Percentiles rank a stretch among this genome's conserved stretches.
Conservation (phyloP, 1,284 basidiomycete species). For the Coriolopsis trogii region DNA sequence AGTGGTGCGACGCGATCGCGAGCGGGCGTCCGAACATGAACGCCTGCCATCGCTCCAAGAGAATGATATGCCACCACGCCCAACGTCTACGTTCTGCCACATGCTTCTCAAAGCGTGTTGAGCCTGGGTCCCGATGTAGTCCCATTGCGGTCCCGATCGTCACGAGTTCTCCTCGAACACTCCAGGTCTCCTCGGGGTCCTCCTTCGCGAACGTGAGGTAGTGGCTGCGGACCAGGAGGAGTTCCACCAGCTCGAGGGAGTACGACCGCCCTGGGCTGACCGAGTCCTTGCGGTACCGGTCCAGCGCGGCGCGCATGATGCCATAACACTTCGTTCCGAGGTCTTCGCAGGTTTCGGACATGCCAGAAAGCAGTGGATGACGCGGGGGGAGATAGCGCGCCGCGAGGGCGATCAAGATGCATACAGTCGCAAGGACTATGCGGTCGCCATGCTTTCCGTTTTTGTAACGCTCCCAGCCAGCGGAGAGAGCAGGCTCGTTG, state of each 20-base stretch:
- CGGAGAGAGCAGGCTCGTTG: constrained; percentile 59
- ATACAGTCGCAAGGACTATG: constrained; percentile 67
- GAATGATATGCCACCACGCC: constrained; percentile 86
- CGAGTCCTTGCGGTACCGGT: constrained; percentile 58
- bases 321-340: constrained; percentile 66
- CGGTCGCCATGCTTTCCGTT: constrained; percentile 64
- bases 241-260: constrained; percentile 74
- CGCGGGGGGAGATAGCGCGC: constrained; percentile 68
- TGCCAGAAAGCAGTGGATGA: constrained; percentile 56
- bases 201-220: constrained; percentile 73
- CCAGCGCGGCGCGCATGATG: constrained; percentile 66
- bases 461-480: constrained; percentile 75
- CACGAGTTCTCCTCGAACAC: constrained; percentile 68
- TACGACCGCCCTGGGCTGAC: constrained; percentile 46
- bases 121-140: constrained; percentile 77
- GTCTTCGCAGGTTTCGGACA: constrained; percentile 54
- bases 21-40: constrained; percentile 83
- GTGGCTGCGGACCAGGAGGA: constrained; percentile 67
- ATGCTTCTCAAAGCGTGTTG: constrained; percentile 67
- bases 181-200: constrained; percentile 80
- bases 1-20: constrained; percentile 74
- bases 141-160: constrained; percentile 79
- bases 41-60: constrained; percentile 82
- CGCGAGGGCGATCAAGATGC: constrained; percentile 71
- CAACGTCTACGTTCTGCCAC: constrained; percentile 75